Conservation (phyloP, 257 asterid species). For the Solanum paucissectum region DNA sequence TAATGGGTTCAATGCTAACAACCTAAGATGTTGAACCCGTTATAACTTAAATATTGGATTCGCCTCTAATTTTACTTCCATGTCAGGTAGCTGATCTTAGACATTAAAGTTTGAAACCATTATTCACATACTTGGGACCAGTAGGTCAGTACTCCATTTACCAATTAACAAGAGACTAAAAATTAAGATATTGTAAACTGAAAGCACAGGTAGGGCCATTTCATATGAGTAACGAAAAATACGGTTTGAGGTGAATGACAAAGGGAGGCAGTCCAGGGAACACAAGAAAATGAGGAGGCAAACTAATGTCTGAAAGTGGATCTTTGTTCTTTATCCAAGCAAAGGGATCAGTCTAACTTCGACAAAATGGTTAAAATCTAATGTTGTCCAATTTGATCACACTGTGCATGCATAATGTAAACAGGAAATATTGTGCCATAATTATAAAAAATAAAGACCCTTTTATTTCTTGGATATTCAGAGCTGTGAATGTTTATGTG, state of each 20-base stretch:
- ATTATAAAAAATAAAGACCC: not conserved
- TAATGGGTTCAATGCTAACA: not conserved
- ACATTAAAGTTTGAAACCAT: not conserved
- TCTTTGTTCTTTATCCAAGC: not conserved
- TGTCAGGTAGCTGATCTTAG: not conserved
- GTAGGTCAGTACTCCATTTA: not conserved
- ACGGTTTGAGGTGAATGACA: not conserved
- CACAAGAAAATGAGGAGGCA: not conserved
- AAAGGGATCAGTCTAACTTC: not conserved
- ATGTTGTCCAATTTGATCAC: not conserved
- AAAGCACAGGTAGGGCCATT: not conserved
- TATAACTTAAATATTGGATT: not conserved
- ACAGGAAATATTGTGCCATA: not conserved
- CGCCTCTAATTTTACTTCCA: not conserved
- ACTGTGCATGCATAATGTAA: not conserved
- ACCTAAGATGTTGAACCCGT: not conserved
- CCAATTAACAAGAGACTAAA: not conserved
- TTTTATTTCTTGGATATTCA: not conserved
- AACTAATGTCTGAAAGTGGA: not conserved
- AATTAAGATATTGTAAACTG: not conserved
- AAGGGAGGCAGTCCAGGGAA: not conserved
- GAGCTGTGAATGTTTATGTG: not conserved
- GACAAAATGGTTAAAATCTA: not conserved
- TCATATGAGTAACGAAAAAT: not conserved
- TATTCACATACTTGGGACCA: not conserved